These are phyloP conservation scores for Plectosphaerella cucumerina DNA, from an alignment of 2,329 filamentous ascomycete genomes.

Conservation along the genomic window DNA sequence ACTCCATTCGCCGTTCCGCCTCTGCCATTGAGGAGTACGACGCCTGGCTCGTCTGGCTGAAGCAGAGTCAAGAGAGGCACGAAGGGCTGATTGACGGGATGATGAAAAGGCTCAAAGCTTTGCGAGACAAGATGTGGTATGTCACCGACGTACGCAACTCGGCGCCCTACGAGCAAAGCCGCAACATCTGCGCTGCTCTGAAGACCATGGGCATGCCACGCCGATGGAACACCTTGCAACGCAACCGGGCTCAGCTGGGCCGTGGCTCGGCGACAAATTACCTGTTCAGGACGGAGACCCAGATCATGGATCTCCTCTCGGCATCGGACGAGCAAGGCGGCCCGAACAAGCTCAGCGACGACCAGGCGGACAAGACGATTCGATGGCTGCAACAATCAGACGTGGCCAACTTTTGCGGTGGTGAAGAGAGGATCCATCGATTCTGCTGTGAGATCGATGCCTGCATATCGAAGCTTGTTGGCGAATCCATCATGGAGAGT, in stretches of 20 bases:
- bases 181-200: constrained; percentile 79
- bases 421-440: constrained; percentile 90
- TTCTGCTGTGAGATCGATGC: constrained; percentile 88
- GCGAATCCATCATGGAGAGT: constrained; percentile 76
- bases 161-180: constrained; percentile 79
- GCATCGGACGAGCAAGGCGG: constrained; percentile 81
- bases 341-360: constrained; percentile 92
- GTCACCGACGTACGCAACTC: constrained; percentile 91
- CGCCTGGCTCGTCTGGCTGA: constrained; percentile 78
- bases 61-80: constrained; percentile 75
- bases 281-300: constrained; percentile 75
- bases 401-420: constrained; percentile 90
- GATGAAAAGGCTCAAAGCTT: constrained; percentile 66
- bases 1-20: constrained; percentile 65
- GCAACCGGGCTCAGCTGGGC: constrained; percentile 41
- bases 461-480: constrained; percentile 80
- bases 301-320: constrained; percentile 83
- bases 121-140: constrained; percentile 99
- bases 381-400: constrained; percentile 78
- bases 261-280: constrained; percentile 54
- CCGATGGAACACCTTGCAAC: constrained; percentile 47
- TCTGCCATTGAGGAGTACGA: constrained; percentile 75
- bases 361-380: constrained; percentile 80
- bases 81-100: constrained; percentile 70
- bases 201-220: constrained; percentile 81